phyloP scores from a whole-genome alignment of 1,139 yeast species.

The Pichia sp. region DNA sequence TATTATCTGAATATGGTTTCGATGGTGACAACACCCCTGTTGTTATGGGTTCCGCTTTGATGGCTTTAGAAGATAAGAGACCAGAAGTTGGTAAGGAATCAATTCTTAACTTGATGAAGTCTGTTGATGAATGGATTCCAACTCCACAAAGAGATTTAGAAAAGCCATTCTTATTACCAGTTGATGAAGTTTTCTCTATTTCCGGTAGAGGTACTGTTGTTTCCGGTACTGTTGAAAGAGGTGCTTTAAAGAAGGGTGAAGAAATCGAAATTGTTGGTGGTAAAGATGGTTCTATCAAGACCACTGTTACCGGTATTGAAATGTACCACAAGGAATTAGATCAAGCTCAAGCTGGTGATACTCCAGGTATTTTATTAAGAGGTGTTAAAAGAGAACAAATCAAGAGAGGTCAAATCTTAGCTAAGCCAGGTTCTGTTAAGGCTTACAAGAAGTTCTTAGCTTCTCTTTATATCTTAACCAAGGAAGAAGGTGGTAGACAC shows the following conservation, averaged over 20 bases:
- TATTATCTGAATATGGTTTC: conserved; percentile 81
- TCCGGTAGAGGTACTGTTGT: conserved; percentile 99
- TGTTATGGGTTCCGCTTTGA: conserved; percentile 96
- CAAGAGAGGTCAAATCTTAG: conserved; percentile 95
- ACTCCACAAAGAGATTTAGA: conserved; percentile 95
- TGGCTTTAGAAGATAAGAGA: conserved; percentile 82
- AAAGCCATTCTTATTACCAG: conserved; percentile 94
- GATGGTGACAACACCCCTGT: conserved; percentile 99
- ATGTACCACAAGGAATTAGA: conserved; percentile 99
- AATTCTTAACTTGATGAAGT: conserved; percentile 74
- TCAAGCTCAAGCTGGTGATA: conserved; percentile 98
- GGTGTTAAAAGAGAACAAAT: conserved; percentile 98
- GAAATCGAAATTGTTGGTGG: conserved; percentile 95
- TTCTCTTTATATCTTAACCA: conserved; percentile 83
- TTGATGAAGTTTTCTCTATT: conserved; percentile 95
- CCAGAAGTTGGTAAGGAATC: conserved; percentile 93
- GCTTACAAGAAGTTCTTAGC: conserved; percentile 94
- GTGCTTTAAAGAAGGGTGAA: conserved; percentile 94
- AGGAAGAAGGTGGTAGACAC: conserved; percentile 99
- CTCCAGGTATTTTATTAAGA: conserved; percentile 95
- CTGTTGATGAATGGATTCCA: conserved; percentile 92
- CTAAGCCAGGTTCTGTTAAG: conserved; percentile 87
- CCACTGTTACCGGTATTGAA: conserved; percentile 96
- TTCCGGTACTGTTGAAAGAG: conserved; percentile 99
- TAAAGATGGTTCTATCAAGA: conserved; percentile 80